phyloP scores from a whole-genome alignment of 73 alveolate genomes.

The Durusdinium trenchii region DNA sequence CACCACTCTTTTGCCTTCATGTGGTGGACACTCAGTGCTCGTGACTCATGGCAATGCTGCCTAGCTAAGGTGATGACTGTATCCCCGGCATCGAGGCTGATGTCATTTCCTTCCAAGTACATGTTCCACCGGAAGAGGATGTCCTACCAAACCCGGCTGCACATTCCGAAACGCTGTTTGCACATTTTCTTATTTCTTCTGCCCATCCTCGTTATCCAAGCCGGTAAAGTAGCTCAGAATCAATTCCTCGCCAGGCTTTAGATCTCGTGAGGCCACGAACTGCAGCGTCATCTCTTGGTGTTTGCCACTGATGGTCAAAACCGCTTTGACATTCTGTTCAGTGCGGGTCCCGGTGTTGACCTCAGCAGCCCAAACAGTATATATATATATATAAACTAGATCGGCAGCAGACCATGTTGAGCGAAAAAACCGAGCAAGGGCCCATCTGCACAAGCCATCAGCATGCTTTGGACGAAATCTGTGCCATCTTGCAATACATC shows the following conservation, averaged over 20 bases:
- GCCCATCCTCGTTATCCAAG: slow-evolving; percentile 78
- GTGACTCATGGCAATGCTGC: too few species aligned
- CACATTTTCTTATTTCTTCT: too few species aligned
- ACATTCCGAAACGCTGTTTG: too few species aligned
- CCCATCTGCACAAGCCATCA: too few species aligned
- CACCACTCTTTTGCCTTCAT: too few species aligned
- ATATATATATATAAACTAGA: too few species aligned
- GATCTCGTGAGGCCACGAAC: neutral
- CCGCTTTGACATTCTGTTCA: slow-evolving; percentile 56
- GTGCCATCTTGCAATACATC: too few species aligned
- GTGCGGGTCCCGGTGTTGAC: slow-evolving; percentile 70
- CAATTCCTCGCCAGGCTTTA: slow-evolving; percentile 56
- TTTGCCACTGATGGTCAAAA: slow-evolving; percentile 15
- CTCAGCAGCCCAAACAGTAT: neutral
- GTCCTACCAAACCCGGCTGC: slow-evolving; percentile 22
- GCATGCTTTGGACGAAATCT: too few species aligned
- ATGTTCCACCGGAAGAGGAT: slow-evolving; percentile 81
- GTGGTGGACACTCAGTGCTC: too few species aligned
- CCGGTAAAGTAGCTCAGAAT: slow-evolving; percentile 74
- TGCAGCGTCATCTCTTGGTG: neutral
- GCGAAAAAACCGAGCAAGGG: neutral
- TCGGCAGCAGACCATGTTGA: neutral
- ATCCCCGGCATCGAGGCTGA: slow-evolving; percentile 16
- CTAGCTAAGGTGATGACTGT: neutral
- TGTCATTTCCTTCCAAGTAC: slow-evolving; percentile 66